Conservation (phyloP, 768 basidiomycete genomes). For the Cyathus striatus region DNA sequence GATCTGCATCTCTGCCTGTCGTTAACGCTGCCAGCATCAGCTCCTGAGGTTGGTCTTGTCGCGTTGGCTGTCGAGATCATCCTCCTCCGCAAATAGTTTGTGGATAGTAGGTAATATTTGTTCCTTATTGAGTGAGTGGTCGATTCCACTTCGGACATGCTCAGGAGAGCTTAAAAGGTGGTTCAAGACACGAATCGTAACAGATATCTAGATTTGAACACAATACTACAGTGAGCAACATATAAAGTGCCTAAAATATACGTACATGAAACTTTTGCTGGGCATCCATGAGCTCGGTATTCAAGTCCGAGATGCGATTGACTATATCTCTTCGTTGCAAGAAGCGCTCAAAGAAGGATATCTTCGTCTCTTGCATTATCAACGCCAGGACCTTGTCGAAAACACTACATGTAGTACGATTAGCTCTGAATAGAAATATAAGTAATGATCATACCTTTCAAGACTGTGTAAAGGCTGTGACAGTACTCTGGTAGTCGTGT, state of each 20-base stretch:
- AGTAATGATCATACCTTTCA: conserved; percentile 25
- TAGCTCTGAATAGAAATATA: conserved; percentile 14
- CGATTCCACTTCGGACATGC: conserved; percentile 3
- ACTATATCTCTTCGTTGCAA: conserved; percentile 59
- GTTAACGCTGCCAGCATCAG: conserved; percentile 52
- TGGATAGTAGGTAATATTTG: conserved; percentile 19
- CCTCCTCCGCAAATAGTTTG: conserved; percentile 16
- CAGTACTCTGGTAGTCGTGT: conserved; percentile 36
- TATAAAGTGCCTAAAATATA: conserved; percentile 7
- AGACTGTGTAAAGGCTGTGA: conserved; percentile 41
- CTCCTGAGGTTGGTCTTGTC: conserved; percentile 51
- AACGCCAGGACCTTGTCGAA: not conserved
- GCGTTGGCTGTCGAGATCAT: conserved; percentile 32
- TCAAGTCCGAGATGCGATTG: conserved; percentile 38
- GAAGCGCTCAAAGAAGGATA: conserved; percentile 69
- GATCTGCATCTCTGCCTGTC: conserved; percentile 50
- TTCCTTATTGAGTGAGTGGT: no score
- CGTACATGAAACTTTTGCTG: conserved; percentile 44
- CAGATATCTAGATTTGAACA: conserved; percentile 7
- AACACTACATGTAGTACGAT: not conserved
- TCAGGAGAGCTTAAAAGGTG: not conserved
- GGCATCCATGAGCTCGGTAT: conserved; percentile 48
- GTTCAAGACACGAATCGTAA: conserved; percentile 20
- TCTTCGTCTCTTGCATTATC: conserved; percentile 41
- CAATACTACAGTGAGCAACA: not conserved